Percentiles rank a stretch among this genome's conserved stretches.
Evolutionary conservation across 1,284 basidiomycete species (phyloP).

Genomic region (Leccinum fuscescens): DNA sequence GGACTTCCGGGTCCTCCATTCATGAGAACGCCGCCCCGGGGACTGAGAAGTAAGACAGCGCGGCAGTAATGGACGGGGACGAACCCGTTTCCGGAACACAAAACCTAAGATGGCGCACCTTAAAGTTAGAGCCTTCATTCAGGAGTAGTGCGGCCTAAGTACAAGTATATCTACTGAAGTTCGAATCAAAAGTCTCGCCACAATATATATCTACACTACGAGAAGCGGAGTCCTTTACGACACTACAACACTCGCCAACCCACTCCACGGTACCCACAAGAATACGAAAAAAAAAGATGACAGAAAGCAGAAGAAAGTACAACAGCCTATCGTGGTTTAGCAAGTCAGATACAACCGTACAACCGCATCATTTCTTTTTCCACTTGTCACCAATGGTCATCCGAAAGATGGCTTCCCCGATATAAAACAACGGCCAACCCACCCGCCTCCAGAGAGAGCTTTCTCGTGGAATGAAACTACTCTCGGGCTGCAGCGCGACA

Average conservation of each 20-base stretch:
- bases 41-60: background rate
- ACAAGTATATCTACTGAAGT: no score
- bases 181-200: background rate
- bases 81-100: background rate
- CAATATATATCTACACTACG: background rate
- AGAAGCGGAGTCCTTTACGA: background rate
- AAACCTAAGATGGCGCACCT: background rate
- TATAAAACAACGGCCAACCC: slow-evolving; percentile 25
- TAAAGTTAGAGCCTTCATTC: no score
- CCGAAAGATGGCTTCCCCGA: background rate
- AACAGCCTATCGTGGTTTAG: background rate
- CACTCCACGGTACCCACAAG: no score
- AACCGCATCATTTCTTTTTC: slow-evolving; percentile 12
- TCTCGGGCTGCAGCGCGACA: slow-evolving; percentile 30
- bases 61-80: background rate
- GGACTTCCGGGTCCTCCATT: background rate
- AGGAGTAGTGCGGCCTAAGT: background rate
- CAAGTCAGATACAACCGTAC: background rate
- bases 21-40: background rate
- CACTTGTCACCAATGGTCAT: background rate
- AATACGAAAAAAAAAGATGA: background rate
- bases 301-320: background rate
- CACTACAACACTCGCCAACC: background rate
- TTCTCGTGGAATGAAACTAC: slow-evolving; percentile 19
- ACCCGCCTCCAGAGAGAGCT: slow-evolving; percentile 22